These are phyloP conservation scores for Patellaria atrata DNA, from an alignment of 495 filamentous ascomycete species.

Conservation along the genomic window DNA sequence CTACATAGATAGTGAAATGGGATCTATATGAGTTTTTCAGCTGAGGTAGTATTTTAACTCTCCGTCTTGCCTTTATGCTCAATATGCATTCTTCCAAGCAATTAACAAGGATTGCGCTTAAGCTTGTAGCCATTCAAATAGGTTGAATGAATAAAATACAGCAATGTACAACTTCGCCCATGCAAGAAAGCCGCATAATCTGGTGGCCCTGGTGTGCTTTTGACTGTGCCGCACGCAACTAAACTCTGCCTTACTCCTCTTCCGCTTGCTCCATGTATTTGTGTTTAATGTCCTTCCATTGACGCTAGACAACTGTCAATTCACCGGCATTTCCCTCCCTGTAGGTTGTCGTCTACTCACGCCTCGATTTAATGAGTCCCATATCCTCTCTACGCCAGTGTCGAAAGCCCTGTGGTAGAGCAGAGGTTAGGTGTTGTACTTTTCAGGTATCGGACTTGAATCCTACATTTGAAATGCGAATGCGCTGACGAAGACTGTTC, in stretches of 20 bases:
- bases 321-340: neutral
- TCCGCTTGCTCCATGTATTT: conserved; percentile 55
- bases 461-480: conserved; percentile 91
- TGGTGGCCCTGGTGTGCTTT: no score
- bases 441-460: neutral
- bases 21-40: no score
- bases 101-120: no score
- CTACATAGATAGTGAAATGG: no score
- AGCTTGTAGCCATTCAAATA: no score
- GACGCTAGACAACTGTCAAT: conserved; percentile 50
- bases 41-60: no score
- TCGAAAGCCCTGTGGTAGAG: conserved; percentile 62
- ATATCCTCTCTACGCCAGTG: conserved; percentile 59
- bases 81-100: no score
- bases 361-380: conserved; percentile 78
- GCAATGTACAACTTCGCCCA: conserved; percentile 9
- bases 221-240: no score
- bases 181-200: no score
- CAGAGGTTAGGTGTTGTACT: neutral
- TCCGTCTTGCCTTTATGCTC: no score
- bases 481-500: conserved; percentile 66
- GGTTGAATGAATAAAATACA: conserved; percentile 9
- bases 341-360: conserved; percentile 39
- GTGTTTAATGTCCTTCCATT: conserved; percentile 99
- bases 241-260: conserved; percentile 34